A percentile compares a stretch with the other conserved stretches of the same genome.
Evolutionary conservation across 331 rosid genomes (phyloP).

Genomic region (Malus hybrid): DNA sequence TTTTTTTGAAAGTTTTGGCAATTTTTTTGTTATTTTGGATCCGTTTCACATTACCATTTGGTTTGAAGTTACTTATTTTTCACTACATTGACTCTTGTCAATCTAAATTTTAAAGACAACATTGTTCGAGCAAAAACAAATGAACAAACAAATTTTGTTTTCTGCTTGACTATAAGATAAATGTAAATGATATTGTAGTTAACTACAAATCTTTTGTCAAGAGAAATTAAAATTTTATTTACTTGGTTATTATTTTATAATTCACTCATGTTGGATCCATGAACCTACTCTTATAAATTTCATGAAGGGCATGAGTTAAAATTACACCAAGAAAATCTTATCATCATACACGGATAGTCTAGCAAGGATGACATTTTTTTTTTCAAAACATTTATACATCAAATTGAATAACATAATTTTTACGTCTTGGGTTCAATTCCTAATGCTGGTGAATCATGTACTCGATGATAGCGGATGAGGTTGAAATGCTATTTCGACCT

Average conservation of each 20-base stretch:
- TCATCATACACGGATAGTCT: not conserved
- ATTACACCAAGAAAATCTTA: not conserved
- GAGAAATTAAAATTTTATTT: not conserved
- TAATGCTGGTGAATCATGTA: no score
- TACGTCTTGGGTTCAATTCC: accelerated
- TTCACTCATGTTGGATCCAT: not conserved
- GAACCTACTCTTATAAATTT: not conserved
- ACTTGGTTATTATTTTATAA: not conserved
- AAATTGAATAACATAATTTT: not conserved
- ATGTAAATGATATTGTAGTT: not conserved
- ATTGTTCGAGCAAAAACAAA: no score
- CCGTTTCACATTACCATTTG: no score
- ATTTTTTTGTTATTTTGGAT: not conserved
- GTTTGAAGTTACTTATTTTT: not conserved
- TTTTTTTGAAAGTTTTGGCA: not conserved
- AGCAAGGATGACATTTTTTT: not conserved
- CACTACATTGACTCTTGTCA: no score
- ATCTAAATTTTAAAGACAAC: no score
- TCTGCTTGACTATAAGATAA: not conserved
- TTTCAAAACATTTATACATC: not conserved
- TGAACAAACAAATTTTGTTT: not conserved
- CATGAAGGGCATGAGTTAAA: not conserved
- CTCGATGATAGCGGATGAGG: no score
- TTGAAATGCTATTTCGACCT: no score
- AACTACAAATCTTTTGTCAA: no score